Conservation (phyloP, 139 green algal species). For the Ettlia oleoabundans region DNA sequence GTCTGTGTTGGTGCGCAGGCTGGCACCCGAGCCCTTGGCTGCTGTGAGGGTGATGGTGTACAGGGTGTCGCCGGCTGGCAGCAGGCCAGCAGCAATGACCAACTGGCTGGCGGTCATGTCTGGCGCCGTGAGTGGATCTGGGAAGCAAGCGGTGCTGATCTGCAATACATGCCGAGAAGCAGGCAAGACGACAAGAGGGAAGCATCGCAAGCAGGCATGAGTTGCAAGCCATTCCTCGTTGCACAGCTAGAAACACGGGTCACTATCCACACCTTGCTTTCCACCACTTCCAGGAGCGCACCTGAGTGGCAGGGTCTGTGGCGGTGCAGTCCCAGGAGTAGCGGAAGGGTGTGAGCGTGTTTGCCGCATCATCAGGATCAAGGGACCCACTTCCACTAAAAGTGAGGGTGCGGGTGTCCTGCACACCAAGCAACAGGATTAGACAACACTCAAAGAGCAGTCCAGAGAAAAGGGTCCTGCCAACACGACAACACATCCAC, state of each 20-base stretch:
- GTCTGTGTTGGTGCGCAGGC: background rate
- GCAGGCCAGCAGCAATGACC: background rate
- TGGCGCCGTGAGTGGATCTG: background rate
- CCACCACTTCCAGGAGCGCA: no score
- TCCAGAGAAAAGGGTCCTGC: no score
- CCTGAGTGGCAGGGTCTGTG: background rate
- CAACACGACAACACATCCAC: no score
- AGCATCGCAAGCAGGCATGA: background rate
- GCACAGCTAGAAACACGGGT: no score
- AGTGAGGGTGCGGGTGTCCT: conserved; percentile 9
- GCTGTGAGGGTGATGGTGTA: background rate
- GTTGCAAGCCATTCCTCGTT: no score
- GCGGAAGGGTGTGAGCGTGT: conserved; percentile 5
- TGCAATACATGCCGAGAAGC: background rate
- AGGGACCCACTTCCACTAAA: background rate
- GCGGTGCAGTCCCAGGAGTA: conserved; percentile 12
- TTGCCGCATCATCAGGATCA: conserved; percentile 5
- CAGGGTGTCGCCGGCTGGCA: background rate
- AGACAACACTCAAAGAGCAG: background rate
- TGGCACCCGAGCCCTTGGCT: background rate
- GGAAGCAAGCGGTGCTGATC: conserved; percentile 2
- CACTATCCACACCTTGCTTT: no score
- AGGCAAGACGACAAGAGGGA: background rate
- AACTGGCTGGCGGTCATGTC: background rate
- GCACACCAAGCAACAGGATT: background rate